Conservation (phyloP, 2,329 filamentous ascomycete species). For the Fusarium floridanum region DNA sequence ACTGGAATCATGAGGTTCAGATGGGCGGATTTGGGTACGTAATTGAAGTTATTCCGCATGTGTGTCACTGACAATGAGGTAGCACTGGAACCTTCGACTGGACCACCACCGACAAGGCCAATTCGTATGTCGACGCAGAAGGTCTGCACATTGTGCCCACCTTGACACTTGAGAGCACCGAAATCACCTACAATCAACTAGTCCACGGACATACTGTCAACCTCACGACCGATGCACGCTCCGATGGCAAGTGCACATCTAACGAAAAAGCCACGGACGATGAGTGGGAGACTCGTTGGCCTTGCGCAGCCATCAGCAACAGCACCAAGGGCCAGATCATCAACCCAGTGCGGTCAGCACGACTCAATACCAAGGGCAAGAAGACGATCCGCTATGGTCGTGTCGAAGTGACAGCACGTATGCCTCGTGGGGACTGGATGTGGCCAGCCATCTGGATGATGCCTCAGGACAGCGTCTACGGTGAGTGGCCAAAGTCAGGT, state of each 20-base stretch:
- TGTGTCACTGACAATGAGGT: background rate
- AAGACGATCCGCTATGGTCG: constrained; percentile 62
- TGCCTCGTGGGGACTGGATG: constrained; percentile 67
- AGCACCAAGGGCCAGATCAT: constrained; percentile 59
- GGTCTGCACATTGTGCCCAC: constrained; percentile 66
- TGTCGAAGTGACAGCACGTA: constrained; percentile 66
- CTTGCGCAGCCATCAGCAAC: constrained; percentile 58
- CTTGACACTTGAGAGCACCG: constrained; percentile 52
- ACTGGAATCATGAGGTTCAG: constrained; percentile 62
- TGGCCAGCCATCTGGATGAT: constrained; percentile 64
- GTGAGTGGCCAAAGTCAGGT: constrained; percentile 63
- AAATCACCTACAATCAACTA: constrained; percentile 51
- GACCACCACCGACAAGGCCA: constrained; percentile 61
- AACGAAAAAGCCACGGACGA: constrained; percentile 20
- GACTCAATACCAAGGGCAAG: constrained; percentile 57
- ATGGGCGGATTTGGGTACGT: constrained; percentile 56
- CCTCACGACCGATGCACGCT: constrained; percentile 54
- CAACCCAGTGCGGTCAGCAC: constrained; percentile 62
- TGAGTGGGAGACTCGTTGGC: constrained; percentile 28
- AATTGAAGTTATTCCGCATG: rapidly evolving
- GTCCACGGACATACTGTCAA: constrained; percentile 57
- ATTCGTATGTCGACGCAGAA: constrained; percentile 60
- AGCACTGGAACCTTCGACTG: constrained; percentile 62
- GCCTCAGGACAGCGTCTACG: constrained; percentile 61
- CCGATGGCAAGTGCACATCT: constrained; percentile 54